Percentiles rank a stretch among this genome's conserved stretches.
phyloP scores from a whole-genome alignment of 1,139 yeast genomes.

The Sugiyamaella neomexicana region DNA sequence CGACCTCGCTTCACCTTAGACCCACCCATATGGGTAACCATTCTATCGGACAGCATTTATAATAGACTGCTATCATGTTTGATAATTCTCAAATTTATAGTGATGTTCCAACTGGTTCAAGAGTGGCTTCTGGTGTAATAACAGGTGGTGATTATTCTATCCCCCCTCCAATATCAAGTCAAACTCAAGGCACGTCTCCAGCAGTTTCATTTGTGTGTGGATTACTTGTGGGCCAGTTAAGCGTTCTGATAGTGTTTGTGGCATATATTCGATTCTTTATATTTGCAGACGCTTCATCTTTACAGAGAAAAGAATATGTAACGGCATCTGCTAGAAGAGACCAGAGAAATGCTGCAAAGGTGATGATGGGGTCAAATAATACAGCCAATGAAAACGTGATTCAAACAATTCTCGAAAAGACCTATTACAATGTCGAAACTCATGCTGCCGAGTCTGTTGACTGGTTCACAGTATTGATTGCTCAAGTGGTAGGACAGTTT shows the following conservation, averaged over 20 bases:
- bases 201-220: slow-evolving; percentile 39
- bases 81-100: not conserved
- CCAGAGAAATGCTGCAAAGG: slow-evolving; percentile 31
- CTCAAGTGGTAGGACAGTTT: slow-evolving; percentile 84
- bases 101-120: not conserved
- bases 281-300: slow-evolving; percentile 68
- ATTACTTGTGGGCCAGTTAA: slow-evolving; percentile 65
- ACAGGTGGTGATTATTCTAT: not conserved
- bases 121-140: not conserved
- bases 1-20: no score
- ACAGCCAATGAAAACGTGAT: slow-evolving; percentile 38
- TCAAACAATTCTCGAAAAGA: slow-evolving; percentile 70
- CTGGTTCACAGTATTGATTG: slow-evolving; percentile 94
- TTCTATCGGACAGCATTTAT: not conserved
- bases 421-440: slow-evolving; percentile 84
- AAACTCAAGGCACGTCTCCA: slow-evolving; percentile 8
- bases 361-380: slow-evolving; percentile 29
- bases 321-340: slow-evolving; percentile 23
- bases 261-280: slow-evolving; percentile 84
- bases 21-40: not conserved
- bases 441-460: slow-evolving; percentile 90
- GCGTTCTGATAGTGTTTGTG: slow-evolving; percentile 72
- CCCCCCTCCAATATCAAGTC: not conserved
- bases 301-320: slow-evolving; percentile 32
- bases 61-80: not conserved